Conservation (phyloP, 768 basidiomycete species). For the Boletellus sp. region DNA sequence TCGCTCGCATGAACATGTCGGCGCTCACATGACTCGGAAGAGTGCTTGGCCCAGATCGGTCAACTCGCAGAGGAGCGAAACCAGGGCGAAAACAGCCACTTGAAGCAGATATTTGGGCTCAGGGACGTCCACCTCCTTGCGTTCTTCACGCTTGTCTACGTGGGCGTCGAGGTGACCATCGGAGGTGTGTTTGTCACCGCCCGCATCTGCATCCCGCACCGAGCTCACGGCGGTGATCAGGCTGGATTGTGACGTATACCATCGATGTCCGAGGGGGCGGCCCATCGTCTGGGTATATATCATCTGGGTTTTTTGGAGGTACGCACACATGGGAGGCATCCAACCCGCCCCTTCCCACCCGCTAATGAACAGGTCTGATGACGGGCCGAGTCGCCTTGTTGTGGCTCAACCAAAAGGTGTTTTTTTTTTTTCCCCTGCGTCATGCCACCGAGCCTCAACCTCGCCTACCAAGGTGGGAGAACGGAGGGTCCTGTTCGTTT, state of each 20-base stretch:
- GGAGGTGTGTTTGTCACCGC: constrained; percentile 31
- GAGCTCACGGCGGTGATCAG: constrained; percentile 26
- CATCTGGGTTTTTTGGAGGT: constrained; percentile 58
- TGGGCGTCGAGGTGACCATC: constrained; percentile 60
- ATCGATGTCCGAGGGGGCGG: constrained; percentile 44
- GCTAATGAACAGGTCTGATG: constrained; percentile 44
- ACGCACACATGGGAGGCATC: neutral
- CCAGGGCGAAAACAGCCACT: constrained; percentile 34
- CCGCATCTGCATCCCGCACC: neutral
- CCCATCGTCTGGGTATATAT: constrained; percentile 45
- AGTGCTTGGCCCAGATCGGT: constrained; percentile 52
- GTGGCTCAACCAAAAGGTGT: constrained; percentile 52
- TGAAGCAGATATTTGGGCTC: constrained; percentile 49
- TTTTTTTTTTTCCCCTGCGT: neutral
- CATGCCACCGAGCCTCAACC: neutral
- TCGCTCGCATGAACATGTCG: neutral
- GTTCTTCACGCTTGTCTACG: constrained; percentile 61
- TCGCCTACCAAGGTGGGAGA: constrained; percentile 45
- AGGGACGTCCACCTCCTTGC: constrained; percentile 60
- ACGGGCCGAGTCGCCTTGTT: constrained; percentile 52
- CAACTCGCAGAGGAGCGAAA: constrained; percentile 39
- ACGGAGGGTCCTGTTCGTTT: constrained; percentile 49
- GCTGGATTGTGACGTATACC: constrained; percentile 69
- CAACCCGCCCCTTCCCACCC: neutral
- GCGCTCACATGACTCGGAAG: constrained; percentile 31